Evolutionary conservation across 2,329 filamentous ascomycete genomes (phyloP).

Genomic region (Penicillium sp.): DNA sequence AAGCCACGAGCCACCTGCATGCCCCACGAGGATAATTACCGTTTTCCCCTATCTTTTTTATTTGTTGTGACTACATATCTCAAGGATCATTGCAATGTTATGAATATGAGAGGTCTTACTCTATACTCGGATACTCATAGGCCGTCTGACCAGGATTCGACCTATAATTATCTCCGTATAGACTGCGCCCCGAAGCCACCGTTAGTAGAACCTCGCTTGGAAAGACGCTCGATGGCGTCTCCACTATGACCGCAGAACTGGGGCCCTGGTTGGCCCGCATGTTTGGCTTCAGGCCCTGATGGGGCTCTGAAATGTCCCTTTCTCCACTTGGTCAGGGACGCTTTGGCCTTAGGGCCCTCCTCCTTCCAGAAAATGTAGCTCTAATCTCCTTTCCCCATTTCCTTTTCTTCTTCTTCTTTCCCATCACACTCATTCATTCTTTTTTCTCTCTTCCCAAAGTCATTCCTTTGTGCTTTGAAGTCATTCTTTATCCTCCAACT

Average conservation of each 20-base stretch:
- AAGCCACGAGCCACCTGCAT: neutral
- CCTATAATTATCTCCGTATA: neutral
- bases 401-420: slow-evolving; percentile 1
- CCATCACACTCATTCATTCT: slow-evolving; percentile 26
- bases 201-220: neutral
- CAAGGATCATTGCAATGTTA: neutral
- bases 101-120: neutral
- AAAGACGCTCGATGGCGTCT: neutral
- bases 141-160: neutral
- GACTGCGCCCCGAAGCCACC: slow-evolving; percentile 1
- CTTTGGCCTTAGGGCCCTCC: neutral
- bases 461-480: slow-evolving; percentile 9
- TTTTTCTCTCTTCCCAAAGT: slow-evolving; percentile 15
- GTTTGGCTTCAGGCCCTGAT: neutral
- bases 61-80: neutral
- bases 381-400: neutral
- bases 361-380: neutral
- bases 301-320: slow-evolving; percentile 2
- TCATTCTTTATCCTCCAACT: slow-evolving; percentile 16
- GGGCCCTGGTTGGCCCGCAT: neutral
- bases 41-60: neutral
- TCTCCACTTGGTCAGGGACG: slow-evolving; percentile 2
- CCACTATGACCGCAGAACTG: neutral
- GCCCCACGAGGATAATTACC: neutral
- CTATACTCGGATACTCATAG: neutral